These are phyloP conservation scores for Xylaria sp. DNA, from an alignment of 2,329 filamentous ascomycete species.

Conservation along the genomic window DNA sequence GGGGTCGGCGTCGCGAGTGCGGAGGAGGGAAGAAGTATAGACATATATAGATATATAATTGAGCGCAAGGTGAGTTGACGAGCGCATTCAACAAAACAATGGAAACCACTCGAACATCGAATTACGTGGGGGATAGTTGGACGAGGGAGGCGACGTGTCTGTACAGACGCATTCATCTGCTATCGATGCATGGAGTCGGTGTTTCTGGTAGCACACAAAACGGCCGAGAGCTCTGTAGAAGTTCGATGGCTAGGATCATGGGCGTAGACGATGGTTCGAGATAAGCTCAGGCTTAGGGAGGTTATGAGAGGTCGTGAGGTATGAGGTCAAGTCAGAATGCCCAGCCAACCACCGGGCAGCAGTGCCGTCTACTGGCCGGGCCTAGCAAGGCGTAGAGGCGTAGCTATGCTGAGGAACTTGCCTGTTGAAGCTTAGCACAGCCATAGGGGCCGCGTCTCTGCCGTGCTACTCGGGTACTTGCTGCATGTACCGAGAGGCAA, in stretches of 20 bases:
- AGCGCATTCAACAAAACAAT: conserved; percentile 21
- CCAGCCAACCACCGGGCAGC: conserved; percentile 24
- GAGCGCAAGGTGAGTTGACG: conserved; percentile 17
- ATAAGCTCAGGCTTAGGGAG: conserved; percentile 12
- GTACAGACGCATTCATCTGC: conserved; percentile 8
- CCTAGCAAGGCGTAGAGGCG: neutral
- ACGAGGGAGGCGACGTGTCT: neutral
- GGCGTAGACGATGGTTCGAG: neutral
- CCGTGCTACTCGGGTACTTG: too few species aligned
- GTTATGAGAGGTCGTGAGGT: neutral
- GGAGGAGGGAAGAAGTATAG: conserved; percentile 37
- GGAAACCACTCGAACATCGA: conserved; percentile 30
- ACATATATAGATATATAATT: conserved; percentile 29
- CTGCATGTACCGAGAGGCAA: too few species aligned
- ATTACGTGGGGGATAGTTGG: conserved; percentile 4
- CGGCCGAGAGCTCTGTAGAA: conserved; percentile 19
- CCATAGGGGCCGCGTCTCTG: neutral
- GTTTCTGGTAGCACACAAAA: conserved; percentile 1
- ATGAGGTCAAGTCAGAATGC: conserved; percentile 29
- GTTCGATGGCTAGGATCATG: conserved; percentile 24
- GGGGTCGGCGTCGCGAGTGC: conserved; percentile 34
- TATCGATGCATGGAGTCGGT: conserved; percentile 24
- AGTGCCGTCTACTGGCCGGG: neutral
- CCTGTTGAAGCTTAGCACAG: conserved; percentile 9
- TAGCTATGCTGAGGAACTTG: neutral